Evolutionary conservation across 2,329 filamentous ascomycete genomes (phyloP).

Genomic region (Claviceps sp.): DNA sequence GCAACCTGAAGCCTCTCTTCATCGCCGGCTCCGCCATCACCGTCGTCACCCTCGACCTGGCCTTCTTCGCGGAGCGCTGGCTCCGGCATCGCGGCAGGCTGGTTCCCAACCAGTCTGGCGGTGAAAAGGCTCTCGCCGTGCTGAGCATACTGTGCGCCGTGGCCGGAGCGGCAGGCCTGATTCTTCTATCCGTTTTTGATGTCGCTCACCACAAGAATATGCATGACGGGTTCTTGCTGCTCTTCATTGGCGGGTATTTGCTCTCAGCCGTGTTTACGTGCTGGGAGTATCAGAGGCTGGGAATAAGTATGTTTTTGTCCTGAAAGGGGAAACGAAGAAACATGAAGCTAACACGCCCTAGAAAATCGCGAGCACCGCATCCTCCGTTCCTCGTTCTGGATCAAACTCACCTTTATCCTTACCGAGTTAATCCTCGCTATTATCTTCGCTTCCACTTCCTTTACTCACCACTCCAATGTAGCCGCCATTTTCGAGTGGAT

Average conservation of each 20-base stretch:
- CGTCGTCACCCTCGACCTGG: conserved; percentile 66
- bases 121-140: conserved; percentile 48
- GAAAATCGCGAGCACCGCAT: conserved; percentile 63
- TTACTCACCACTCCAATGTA: conserved; percentile 38
- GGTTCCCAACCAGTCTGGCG: conserved; percentile 51
- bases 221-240: conserved; percentile 63
- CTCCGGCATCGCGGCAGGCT: conserved; percentile 71
- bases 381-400: conserved; percentile 68
- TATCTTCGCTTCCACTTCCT: conserved; percentile 52
- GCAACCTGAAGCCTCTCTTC: conserved; percentile 61
- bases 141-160: conserved; percentile 56
- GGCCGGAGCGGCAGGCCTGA: conserved; percentile 65
- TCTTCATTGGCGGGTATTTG: conserved; percentile 82
- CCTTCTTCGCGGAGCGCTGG: conserved; percentile 72
- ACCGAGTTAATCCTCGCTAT: conserved; percentile 62
- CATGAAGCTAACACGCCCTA: conserved; percentile 12
- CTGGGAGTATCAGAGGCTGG: conserved; percentile 77
- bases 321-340: neutral
- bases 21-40: conserved; percentile 58
- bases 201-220: conserved; percentile 51
- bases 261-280: conserved; percentile 80
- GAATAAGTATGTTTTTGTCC: conserved; percentile 42
- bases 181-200: conserved; percentile 77
- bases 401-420: conserved; percentile 77
- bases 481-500: conserved; percentile 70